Base-by-base conservation (phyloP, 176 grass and related monocot genomes). In the Aechmea fasciata region DNA sequence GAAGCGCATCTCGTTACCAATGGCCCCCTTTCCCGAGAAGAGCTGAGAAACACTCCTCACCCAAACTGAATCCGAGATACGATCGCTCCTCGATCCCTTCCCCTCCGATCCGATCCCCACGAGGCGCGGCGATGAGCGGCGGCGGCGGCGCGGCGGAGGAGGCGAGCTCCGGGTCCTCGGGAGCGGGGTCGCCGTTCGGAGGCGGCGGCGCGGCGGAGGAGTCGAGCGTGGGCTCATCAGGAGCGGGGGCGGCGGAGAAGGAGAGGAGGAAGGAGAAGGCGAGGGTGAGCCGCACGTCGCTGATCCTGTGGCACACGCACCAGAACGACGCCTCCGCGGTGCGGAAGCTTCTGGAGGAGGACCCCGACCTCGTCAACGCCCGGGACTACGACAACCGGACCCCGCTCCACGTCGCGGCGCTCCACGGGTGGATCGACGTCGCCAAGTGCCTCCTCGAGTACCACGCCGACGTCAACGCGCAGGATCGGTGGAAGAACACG, bases 221-320 rank as follows among this genome's bases (percentile, higher is more conserved):
- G 67, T 64, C 73, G 62, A 50, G 33, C 68, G 51, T 48, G 19
- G 69, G 51, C 15, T 75, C 57, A n/a, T 69, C 57, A 1, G 67
- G 73, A 0, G 81, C 2, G 41, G 67, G 51, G 24, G 54, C 26
- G 71, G 71, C 82, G 41, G 81, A 77, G 11, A 66, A 7, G 55
- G 88, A 77, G 64, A 69, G 85, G 63, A 78, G 86, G 66, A 68
- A 86, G 72, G 95, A 90, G 82, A 99, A 99, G 90, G 75, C 80
- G 48, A 67, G 86, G 17, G 95, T 99, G 63, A 91, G 82, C 48
- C 79, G 90, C 17, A 99, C 95, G 48, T 93, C 89, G 75, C 86
- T 99, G 50, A 99, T 99, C 84, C 84, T 99, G n/a, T 99, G 95
- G 95, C 95, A 99, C 82, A 88, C 95, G 71, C 95, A 99, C 77